Base-by-base conservation (phyloP, 73 alveolate species). In the Tetrahymena elliotti region DNA sequence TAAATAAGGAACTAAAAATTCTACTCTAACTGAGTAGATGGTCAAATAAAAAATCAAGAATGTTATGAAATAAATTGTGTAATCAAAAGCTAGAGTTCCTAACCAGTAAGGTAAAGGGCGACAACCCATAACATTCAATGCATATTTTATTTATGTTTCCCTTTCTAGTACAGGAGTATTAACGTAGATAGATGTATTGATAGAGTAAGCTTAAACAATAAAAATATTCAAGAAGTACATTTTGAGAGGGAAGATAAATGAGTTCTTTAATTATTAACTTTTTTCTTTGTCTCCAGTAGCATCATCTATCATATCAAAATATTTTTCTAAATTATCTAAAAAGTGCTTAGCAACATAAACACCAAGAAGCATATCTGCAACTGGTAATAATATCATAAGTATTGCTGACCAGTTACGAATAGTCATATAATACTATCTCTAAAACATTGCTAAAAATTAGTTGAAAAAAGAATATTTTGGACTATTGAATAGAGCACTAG, bases 21-120 rank as follows among this genome's bases (percentile, higher is more conserved):
- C 88, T 27, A 68, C 88, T 68, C 36, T 27, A 3, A 16, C 88
- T 68, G 88, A n/a, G 20, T 68, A 68, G 11, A 68, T 68, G 22
- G 37, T 31, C 1, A 27, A 3, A 36, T 27, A 68, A 20, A 84
- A 68, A 20, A 84, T 35, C 0, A 83, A 12, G 27, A 84, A 83
- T 40, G 93, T 83, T 31, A 88, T 93, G 33, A 94, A 84, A 52
- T 94, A 94, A 4, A 94, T 34, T 6, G 83, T 33, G 38, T 68
- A 94, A 35, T 94, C 96, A 52, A 94, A 94, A 35, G 93, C 40
- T 7, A 94, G 93, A 6, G 96, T 94, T 47, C 96, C 96, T 24
- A 94, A 52, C 96, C 96, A 94, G 93, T 94, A 94, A 7, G 96
- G 96, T 13, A 94, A 2, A n/a, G 95, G 93, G 68, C 96, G 38